Conservation (phyloP, 75 land plant species). For the Picea sitchensis region DNA sequence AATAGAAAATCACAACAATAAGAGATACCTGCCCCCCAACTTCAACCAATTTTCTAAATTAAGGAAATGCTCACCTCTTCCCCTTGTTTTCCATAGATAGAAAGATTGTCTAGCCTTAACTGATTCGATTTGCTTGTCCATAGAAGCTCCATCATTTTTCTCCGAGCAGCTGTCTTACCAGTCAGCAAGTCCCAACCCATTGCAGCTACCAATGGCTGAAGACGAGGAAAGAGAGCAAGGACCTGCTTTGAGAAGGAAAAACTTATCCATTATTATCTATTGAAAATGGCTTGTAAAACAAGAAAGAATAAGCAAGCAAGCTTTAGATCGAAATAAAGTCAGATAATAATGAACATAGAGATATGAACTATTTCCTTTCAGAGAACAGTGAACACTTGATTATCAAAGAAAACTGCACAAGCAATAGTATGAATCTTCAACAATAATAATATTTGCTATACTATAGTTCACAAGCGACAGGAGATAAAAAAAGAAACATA, state of each 20-base stretch:
- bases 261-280: background rate
- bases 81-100: constrained; percentile 46
- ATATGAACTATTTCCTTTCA: background rate
- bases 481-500: background rate
- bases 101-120: constrained; percentile 43
- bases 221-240: constrained; percentile 75
- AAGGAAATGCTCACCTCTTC: constrained; percentile 62
- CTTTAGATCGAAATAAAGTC: background rate
- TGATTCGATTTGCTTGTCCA: constrained; percentile 78
- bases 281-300: background rate
- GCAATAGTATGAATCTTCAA: background rate
- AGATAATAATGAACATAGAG: background rate
- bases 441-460: background rate
- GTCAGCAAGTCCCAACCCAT: constrained; percentile 97
- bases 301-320: background rate
- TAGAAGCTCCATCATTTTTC: constrained; percentile 65
- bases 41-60: background rate
- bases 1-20: background rate
- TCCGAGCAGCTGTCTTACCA: constrained; percentile 69
- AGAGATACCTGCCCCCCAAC: background rate
- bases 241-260: constrained; percentile 35
- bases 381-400: background rate
- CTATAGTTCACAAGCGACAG: background rate
- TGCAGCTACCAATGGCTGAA: constrained; percentile 85
- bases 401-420: background rate